Evolutionary conservation across 805 yeast genomes (phyloP), one percentile per base, ranked within the genome.

Genomic region (Wickerhamomyces ciferrii): DNA sequence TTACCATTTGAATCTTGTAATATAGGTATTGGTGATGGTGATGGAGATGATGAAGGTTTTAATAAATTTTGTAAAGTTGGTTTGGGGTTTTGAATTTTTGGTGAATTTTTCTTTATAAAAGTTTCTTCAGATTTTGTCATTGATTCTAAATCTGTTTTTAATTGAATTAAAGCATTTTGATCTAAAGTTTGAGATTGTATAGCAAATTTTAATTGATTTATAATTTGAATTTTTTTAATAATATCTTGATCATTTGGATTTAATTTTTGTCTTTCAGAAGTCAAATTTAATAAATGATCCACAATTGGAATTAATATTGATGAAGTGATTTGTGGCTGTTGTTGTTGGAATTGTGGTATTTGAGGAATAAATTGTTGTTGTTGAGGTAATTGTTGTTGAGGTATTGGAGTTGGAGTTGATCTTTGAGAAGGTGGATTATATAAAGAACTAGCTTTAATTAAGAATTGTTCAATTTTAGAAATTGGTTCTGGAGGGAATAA

Each of bases 401-500:
- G 47, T 41, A 44, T 42, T 5, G 29, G 47, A 20, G 29, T 40
- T 18, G 32, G 49, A 42, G 60, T 43, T 48, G 48, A 46, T 42
- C 14, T 34, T 34, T 17, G 21, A 8, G 37, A 18, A 8, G 21
- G 15, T 13, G 21, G 21, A 13, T 68, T 69, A 52, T 70, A 69
- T 36, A 70, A 59, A 10, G 78, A 71, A 20, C 83, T 76, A 27
- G 83, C 85, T 56, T 71, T 77, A 18, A 78, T 70, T 51, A 95
- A 67, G 60, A 90, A 94, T 39, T 68, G 72, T 54, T 88, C 96
- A 47, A 94, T 86, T 57, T 75, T 79, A 25, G 78, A 79, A 52
- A 91, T 69, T 37, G 87, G 84, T 5, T 79, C 83, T 32, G 69
- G 71, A 14, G 88, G 84, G 61, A 95, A 91, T 40, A 94, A 69